A percentile compares a stretch with the other conserved stretches of the same genome.
Conservation (phyloP, 352 stramenopile species). For the Thraustochytrium sp. region DNA sequence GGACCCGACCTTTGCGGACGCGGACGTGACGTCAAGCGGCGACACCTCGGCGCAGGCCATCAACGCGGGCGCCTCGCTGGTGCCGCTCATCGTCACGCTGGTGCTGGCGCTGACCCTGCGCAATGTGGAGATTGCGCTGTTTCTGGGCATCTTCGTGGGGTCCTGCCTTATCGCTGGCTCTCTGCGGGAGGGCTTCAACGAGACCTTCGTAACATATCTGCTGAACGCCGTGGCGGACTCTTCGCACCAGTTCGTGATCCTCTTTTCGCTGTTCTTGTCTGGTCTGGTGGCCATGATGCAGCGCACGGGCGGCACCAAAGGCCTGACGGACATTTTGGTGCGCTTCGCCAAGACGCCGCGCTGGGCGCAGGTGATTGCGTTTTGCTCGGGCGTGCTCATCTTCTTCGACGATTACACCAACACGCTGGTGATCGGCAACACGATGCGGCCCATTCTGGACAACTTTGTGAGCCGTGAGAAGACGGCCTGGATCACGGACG, state of each 20-base stretch:
- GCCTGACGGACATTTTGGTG: conserved; percentile 60
- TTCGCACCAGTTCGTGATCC: conserved; percentile 69
- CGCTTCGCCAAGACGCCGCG: conserved; percentile 39
- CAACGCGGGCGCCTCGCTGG: conserved; percentile 37
- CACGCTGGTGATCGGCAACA: conserved; percentile 79
- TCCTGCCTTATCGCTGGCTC: conserved; percentile 61
- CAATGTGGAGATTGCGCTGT: conserved; percentile 71
- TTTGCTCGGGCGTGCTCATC: conserved; percentile 71
- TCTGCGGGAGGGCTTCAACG: conserved; percentile 63
- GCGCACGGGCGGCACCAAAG: conserved; percentile 72
- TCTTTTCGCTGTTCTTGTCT: conserved; percentile 78
- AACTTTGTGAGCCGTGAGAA: conserved; percentile 74
- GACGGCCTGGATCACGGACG: conserved; percentile 78
- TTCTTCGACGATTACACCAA: conserved; percentile 87
- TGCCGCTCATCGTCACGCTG: conserved; percentile 45
- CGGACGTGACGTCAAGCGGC: neutral
- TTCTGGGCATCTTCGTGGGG: conserved; percentile 75
- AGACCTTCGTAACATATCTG: conserved; percentile 62
- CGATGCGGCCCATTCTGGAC: conserved; percentile 68
- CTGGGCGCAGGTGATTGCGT: conserved; percentile 68
- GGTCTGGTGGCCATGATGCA: conserved; percentile 78
- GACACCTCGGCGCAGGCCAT: conserved; percentile 44
- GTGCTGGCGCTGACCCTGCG: conserved; percentile 1
- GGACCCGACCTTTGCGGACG: neutral
- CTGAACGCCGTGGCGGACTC: conserved; percentile 69